Evolutionary conservation across 495 filamentous ascomycete species (phyloP).

Genomic region (Cladorrhinum samala): DNA sequence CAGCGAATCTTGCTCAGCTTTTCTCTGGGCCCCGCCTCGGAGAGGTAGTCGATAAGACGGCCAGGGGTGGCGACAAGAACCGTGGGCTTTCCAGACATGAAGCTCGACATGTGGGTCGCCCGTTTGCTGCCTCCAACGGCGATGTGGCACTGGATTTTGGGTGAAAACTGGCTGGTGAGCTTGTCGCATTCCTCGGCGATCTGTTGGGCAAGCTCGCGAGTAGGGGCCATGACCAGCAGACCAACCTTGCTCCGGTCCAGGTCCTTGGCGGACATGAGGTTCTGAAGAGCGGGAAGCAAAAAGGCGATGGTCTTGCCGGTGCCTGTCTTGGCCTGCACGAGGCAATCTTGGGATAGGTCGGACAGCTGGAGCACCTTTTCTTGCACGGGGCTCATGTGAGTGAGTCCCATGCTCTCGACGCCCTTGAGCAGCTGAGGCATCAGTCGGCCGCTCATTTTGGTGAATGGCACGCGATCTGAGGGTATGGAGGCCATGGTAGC

Average conservation of each 20-base stretch:
- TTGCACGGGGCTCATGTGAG: constrained; percentile 81
- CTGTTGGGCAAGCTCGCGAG: constrained; percentile 85
- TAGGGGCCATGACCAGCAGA: constrained; percentile 82
- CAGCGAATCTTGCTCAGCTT: constrained; percentile 61
- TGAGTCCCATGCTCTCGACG: constrained; percentile 58
- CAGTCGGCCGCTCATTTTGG: constrained; percentile 20
- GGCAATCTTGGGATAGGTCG: constrained; percentile 59
- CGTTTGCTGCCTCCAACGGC: constrained; percentile 97
- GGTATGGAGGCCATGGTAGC: not conserved
- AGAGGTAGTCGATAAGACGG: constrained; percentile 78
- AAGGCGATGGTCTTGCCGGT: constrained; percentile 97
- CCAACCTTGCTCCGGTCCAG: constrained; percentile 39
- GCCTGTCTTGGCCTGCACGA: constrained; percentile 82
- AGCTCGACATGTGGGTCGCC: constrained; percentile 68
- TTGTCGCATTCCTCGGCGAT: constrained; percentile 73
- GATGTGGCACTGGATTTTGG: constrained; percentile 82
- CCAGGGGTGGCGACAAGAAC: constrained; percentile 90
- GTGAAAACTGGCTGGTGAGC: constrained; percentile 54
- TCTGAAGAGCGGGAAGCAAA: constrained; percentile 62
- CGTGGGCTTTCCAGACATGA: constrained; percentile 61
- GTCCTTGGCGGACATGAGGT: constrained; percentile 47
- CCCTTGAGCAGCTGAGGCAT: constrained; percentile 57
- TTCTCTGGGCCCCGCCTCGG: constrained; percentile 73
- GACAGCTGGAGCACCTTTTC: constrained; percentile 62
- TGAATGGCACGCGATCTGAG: constrained; percentile 4